Conservation (phyloP, 1,284 basidiomycete genomes). For the Sanghuangporus sanghuang region DNA sequence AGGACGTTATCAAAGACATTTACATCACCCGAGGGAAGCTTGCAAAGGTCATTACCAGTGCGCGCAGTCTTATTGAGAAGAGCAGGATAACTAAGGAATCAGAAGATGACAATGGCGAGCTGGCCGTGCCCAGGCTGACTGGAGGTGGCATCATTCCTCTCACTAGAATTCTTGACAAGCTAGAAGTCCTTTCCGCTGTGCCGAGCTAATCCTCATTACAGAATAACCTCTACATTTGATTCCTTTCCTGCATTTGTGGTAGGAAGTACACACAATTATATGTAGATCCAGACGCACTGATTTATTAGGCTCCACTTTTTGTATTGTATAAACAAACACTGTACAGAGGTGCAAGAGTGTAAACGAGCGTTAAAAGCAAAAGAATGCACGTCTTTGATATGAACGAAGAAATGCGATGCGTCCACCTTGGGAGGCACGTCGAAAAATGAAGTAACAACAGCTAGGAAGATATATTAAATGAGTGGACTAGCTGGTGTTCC, state of each 20-base stretch:
- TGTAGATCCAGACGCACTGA: neutral
- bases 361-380: neutral
- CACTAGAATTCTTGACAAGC: conserved; percentile 60
- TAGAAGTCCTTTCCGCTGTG: conserved; percentile 34
- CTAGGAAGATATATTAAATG: neutral
- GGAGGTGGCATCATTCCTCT: conserved; percentile 79
- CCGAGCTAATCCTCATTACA: neutral
- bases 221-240: neutral
- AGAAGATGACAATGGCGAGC: conserved; percentile 43
- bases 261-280: conserved; percentile 15
- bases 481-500: neutral
- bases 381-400: neutral
- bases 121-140: conserved; percentile 72
- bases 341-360: neutral
- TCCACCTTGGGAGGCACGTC: neutral
- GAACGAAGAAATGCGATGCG: neutral
- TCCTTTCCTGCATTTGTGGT: neutral
- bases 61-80: conserved; percentile 61
- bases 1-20: conserved; percentile 69
- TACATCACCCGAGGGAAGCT: conserved; percentile 68
- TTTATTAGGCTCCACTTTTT: conserved; percentile 1
- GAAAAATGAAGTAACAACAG: neutral
- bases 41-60: conserved; percentile 61
- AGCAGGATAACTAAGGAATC: conserved; percentile 41
- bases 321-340: conserved; percentile 1